Evolutionary conservation across 306 rosid species (phyloP).

Genomic region (Sicyos edulis): DNA sequence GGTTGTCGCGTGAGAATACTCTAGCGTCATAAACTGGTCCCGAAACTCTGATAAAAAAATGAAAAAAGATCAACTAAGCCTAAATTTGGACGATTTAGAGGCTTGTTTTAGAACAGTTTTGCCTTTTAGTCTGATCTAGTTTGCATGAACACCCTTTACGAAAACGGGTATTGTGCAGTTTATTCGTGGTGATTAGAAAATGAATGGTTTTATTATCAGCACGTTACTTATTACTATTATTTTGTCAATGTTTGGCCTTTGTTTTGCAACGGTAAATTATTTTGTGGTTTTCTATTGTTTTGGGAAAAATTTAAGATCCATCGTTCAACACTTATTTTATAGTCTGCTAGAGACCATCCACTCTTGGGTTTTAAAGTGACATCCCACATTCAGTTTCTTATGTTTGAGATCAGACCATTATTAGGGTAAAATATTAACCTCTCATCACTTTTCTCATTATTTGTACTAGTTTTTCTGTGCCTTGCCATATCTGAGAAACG

Average conservation of each 20-base stretch:
- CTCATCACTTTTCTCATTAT: background rate
- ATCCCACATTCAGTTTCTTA: background rate
- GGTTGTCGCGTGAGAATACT: too few species aligned
- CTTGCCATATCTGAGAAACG: constrained; percentile 16
- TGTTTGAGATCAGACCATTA: background rate
- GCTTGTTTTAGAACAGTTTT: background rate
- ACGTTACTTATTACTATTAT: background rate
- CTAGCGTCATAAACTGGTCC: too few species aligned
- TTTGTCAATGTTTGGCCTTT: background rate
- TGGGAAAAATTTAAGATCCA: background rate
- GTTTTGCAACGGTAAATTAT: background rate
- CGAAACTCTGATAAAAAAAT: too few species aligned
- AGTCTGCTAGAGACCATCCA: background rate
- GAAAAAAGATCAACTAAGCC: background rate
- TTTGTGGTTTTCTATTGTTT: background rate
- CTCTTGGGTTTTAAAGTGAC: background rate
- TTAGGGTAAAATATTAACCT: background rate
- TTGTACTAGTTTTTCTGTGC: background rate
- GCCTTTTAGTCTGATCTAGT: background rate
- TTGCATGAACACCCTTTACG: background rate
- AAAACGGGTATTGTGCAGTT: background rate
- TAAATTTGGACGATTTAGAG: background rate
- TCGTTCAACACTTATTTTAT: too few species aligned
- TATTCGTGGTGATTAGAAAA: background rate
- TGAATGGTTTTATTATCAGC: background rate